Evolutionary conservation across 2,329 filamentous ascomycete species (phyloP), one percentile per base, ranked within the genome.

Genomic region (Microsporum ferrugineum): DNA sequence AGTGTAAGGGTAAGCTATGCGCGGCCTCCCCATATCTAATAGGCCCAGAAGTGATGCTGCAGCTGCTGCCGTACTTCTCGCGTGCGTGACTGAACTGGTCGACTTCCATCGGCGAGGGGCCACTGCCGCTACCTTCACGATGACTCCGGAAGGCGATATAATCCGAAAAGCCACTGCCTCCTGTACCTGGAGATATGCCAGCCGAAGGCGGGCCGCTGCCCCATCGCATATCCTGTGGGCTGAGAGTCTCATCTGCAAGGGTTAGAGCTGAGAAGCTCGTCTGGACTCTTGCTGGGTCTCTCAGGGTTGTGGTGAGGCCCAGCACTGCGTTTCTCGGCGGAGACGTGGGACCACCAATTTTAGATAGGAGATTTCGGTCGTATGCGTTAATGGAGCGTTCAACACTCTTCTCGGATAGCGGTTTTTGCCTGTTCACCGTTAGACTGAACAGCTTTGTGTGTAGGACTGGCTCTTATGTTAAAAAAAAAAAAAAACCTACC

Each of bases 301-400:
- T 36, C 69, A 62, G 31, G 69, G 70, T 62, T 63, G 66, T 58
- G 38, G 68, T 68, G 29, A 71, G 64, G 58, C 67, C 73, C 14
- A 58, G 43, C 39, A 69, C 64, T 12, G 72, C 72, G 59, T 70
- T 75, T 57, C 80, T 75, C 17, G 80, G 79, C 31, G 80, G 79
- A 5, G 82, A 83, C 61, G 80, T 80, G 4, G 81, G 79, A 55
- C 83, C 83, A 36, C 82, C 82, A 62, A 85, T 85, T 65, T 83
- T 84, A 57, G 82, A 83, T 31, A 86, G 71, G 10, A 85, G 72
- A 63, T 83, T 80, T 69, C 84, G 81, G 67, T 86, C 83, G 71
- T 85, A 86, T 36, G 79, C 81, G 67, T 84, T 80, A 29, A 82
- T 84, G 2, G 82, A 84, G 61, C 77, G 78, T 65, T 82, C 78